phyloP scores from a whole-genome alignment of 495 filamentous ascomycete species.

The Talaromyces thailandensis region DNA sequence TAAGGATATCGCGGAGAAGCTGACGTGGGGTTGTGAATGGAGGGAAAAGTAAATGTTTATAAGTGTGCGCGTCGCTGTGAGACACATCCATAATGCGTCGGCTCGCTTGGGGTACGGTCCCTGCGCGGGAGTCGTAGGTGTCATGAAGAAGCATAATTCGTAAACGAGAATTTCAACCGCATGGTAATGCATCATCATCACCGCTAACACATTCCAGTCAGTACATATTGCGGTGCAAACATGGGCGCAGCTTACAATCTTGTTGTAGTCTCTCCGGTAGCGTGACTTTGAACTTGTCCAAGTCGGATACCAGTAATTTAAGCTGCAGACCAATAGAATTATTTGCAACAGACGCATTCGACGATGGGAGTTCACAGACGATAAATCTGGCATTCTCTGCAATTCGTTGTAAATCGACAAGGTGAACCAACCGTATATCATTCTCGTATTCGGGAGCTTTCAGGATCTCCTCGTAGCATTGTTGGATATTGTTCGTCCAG shows the following conservation, averaged over 20 bases:
- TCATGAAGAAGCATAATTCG: conserved; percentile 5
- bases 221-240: neutral
- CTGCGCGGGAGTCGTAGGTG: neutral
- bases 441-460: conserved; percentile 1
- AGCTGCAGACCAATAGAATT: neutral
- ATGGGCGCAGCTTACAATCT: conserved; percentile 1
- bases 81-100: conserved; percentile 4
- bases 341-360: conserved; percentile 1
- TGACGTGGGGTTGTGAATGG: neutral
- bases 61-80: conserved; percentile 3
- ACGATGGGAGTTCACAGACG: neutral
- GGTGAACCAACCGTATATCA: conserved; percentile 1
- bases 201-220: conserved; percentile 3
- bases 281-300: conserved; percentile 6
- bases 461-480: conserved; percentile 5
- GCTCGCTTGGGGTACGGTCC: neutral
- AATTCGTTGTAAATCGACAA: conserved; percentile 2
- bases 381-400: conserved; percentile 2
- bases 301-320: conserved; percentile 4
- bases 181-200: conserved; percentile 6
- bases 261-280: conserved; percentile 5
- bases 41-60: conserved; percentile 3
- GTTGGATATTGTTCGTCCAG: conserved; percentile 5
- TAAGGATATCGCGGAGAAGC: conserved; percentile 3
- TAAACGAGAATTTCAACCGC: conserved; percentile 3